Percentiles rank a stretch among this genome's conserved stretches.
Evolutionary conservation across 2,329 filamentous ascomycete species (phyloP).

Genomic region (Lecanicillium sp.): DNA sequence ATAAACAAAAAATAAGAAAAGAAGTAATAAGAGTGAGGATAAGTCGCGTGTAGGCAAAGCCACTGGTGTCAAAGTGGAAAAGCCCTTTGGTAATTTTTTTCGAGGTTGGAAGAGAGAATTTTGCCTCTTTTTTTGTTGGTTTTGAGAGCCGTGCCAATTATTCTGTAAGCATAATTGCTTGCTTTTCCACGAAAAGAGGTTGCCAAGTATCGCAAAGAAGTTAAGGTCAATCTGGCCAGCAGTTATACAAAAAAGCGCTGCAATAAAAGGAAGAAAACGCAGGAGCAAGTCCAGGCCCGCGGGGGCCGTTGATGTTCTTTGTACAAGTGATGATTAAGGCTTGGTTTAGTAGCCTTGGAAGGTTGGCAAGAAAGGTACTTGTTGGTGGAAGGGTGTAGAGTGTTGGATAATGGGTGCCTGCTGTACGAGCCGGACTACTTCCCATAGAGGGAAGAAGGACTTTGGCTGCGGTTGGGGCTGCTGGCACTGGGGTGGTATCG

Average conservation of each 20-base stretch:
- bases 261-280: conserved; percentile 1
- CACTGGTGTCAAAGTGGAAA: too few species aligned
- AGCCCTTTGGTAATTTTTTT: too few species aligned
- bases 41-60: too few species aligned
- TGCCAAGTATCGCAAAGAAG: too few species aligned
- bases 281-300: conserved; percentile 5
- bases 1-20: conserved; percentile 1
- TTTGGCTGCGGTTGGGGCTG: conserved; percentile 34
- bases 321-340: conserved; percentile 5
- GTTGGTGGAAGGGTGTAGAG: conserved; percentile 42
- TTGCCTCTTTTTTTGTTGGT: too few species aligned
- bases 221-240: conserved; percentile 4
- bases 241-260: conserved; percentile 3
- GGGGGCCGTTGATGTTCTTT: conserved; percentile 5
- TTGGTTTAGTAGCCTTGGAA: conserved; percentile 40
- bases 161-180: too few species aligned
- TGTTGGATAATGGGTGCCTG: conserved; percentile 39
- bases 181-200: too few species aligned
- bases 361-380: conserved; percentile 41
- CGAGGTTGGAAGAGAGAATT: too few species aligned
- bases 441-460: conserved; percentile 42
- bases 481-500: conserved; percentile 21
- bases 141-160: too few species aligned
- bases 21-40: not conserved
- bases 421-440: conserved; percentile 44